phyloP scores from a whole-genome alignment of 345 rosid genomes.

The Pugionium cornutum region DNA sequence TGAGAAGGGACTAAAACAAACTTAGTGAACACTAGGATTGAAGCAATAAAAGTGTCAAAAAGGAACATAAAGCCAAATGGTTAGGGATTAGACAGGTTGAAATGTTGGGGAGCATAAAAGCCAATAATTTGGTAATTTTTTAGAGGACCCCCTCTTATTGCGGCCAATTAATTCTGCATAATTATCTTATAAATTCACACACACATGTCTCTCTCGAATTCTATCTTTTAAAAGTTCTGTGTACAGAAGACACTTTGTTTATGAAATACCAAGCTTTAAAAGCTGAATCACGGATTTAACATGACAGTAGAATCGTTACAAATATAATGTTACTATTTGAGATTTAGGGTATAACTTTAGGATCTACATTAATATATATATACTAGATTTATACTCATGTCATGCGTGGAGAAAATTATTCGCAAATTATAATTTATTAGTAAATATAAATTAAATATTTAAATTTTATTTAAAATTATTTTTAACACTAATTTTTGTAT shows the following conservation, averaged over 20 bases:
- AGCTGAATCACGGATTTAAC: constrained; percentile 20
- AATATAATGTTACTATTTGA: not conserved
- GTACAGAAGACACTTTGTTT: constrained; percentile 1
- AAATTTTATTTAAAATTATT: no score
- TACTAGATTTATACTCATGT: no score
- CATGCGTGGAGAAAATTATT: no score
- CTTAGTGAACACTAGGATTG: constrained; percentile 42
- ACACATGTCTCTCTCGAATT: constrained; percentile 16
- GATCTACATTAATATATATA: not conserved
- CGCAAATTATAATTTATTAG: no score
- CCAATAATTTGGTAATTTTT: constrained; percentile 44
- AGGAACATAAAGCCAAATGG: constrained; percentile 46
- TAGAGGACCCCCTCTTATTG: constrained; percentile 45
- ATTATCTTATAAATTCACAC: constrained; percentile 25
- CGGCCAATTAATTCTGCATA: constrained; percentile 29
- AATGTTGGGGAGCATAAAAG: constrained; percentile 43
- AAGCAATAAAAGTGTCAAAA: constrained; percentile 40
- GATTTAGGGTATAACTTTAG: not conserved
- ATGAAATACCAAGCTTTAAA: constrained; percentile 30
- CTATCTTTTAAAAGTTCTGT: constrained; percentile 4
- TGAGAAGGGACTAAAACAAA: constrained; percentile 15
- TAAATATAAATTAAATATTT: no score
- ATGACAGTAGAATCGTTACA: constrained; percentile 8
- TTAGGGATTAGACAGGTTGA: constrained; percentile 48
- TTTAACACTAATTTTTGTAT: no score